Evolutionary conservation across 1,284 basidiomycete species (phyloP).

Genomic region (Phlebopus sp.): DNA sequence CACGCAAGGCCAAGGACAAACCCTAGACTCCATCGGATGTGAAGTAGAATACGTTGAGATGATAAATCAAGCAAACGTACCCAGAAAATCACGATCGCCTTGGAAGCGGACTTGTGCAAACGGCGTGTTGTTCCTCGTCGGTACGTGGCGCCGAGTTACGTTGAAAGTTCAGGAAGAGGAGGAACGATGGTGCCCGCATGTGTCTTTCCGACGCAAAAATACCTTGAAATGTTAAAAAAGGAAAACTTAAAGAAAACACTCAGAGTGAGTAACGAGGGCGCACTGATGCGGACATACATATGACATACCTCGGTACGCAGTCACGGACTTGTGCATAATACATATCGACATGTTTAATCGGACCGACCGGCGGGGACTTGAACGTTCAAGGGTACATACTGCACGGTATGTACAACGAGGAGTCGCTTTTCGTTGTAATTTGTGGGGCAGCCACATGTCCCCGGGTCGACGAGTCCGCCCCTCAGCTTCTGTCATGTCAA

Average conservation of each 20-base stretch:
- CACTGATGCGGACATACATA: too few relatives aligned
- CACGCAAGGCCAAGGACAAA: constrained; percentile 22
- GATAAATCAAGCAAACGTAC: constrained; percentile 13
- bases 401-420: constrained; percentile 7
- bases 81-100: constrained; percentile 2
- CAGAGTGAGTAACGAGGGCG: too few relatives aligned
- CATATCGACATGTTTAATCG: too few relatives aligned
- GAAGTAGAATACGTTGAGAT: constrained; percentile 11
- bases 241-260: neutral
- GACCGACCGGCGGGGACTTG: constrained; percentile 1
- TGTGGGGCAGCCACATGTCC: constrained; percentile 30
- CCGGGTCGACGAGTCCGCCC: constrained; percentile 1
- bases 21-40: constrained; percentile 23
- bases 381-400: constrained; percentile 26
- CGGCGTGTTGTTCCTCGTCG: constrained; percentile 24
- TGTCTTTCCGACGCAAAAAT: constrained; percentile 1
- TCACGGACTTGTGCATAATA: too few relatives aligned
- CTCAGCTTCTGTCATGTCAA: neutral
- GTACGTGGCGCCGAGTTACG: constrained; percentile 16
- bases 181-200: too few relatives aligned
- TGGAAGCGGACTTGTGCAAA: constrained; percentile 25
- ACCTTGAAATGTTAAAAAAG: constrained; percentile 12
- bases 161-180: constrained; percentile 7
- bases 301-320: too few relatives aligned
- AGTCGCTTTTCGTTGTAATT: constrained; percentile 3